Base-by-base conservation (phyloP, 306 rosid species). In the Vigna trinervia region DNA sequence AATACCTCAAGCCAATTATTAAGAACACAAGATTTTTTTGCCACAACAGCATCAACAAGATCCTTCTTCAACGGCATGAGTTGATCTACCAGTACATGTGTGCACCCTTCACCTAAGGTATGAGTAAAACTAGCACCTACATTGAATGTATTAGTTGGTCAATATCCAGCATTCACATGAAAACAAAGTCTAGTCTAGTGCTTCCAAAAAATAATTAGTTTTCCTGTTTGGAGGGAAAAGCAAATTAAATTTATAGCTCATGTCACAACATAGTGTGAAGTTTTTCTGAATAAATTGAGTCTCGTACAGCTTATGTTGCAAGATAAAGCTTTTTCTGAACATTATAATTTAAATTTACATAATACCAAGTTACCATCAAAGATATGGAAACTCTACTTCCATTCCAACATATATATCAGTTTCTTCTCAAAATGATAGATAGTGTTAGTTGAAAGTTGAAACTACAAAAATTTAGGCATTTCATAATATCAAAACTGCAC, bases 81-180 rank as follows among this genome's bases (percentile, higher is more conserved):
- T 75, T 90, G 91, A 75, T 92, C 97, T 62, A 92, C 92, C 85
- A 94, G 89, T 34, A 89, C 89, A 74, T 94, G 97, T n/a, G 98
- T 94, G 89, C 95, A 94, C 80, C 88, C 96, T 61, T 83, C 86
- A 81, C 71, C 69, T 47, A 87, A 77, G 78, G 73, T 77, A 74
- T 54, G 71, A 73, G 80, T 85, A 66, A 87, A 73, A 67, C 60
- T 61, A 74, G 95, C 97, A 79, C 98, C 98, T 94, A 74, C 15
- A 59, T 85, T 66, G 74, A 81, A 78, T 84, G 68, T 58, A 67
- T 8, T 65, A 63, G 60, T 80, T 32, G 20, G 61, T 32, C 61
- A 70, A 28, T 56, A 45, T 51, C 28, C 54, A 74, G 32, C 56
- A 47, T 63, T 70, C 71, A 57, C 70, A 68, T 17, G 6, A 36